Evolutionary conservation across 805 yeast species (phyloP), one percentile per base, ranked within the genome.

Genomic region (Ogataea pini): DNA sequence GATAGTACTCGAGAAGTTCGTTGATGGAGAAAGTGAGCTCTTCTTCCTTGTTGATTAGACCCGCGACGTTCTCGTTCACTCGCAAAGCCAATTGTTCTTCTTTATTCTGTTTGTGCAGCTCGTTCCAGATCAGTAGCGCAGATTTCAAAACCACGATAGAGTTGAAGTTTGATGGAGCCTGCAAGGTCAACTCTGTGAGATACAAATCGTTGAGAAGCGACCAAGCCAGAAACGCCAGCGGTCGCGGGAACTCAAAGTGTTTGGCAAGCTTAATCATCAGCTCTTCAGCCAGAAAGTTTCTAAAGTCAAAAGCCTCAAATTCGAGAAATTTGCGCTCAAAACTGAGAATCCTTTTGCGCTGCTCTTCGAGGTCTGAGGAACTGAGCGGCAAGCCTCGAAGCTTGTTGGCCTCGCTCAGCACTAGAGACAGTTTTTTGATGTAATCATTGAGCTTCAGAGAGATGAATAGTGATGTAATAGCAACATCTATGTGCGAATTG

Each of bases 361-460:
- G 83, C 22, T 69, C 72, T 19, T 86, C 92, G 7, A 77, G 44
- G n/a, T 64, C 68, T 7, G 27, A 36, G 2, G 50, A 45, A 7
- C 57, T 37, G 17, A 57, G 24, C 19, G 54, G 56, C 72, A 61
- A n/a, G 67, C 55, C 56, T 63, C 70, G 49, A n/a, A 63, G 36
- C 12, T 50, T 52, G 59, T 75, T 72, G 28, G 78, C 78, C 13
- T 75, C 79, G 3, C 67, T 63, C 38, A 84, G 76, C 10, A 89
- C 74, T 38, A 86, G 88, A 44, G 80, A 73, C 13, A 85, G 64
- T 56, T 86, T 86, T 63, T 89, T 89, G 36, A 89, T 83, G 36
- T 90, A 87, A 60, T 90, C 97, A 60, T 88, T 95, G 54, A 83
- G 81, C 64, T 90, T 89, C 36, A 84, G 72, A 2, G 96, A 86